Base-by-base conservation (phyloP, 2,329 filamentous ascomycete species). In the Aspergillus glaucus region DNA sequence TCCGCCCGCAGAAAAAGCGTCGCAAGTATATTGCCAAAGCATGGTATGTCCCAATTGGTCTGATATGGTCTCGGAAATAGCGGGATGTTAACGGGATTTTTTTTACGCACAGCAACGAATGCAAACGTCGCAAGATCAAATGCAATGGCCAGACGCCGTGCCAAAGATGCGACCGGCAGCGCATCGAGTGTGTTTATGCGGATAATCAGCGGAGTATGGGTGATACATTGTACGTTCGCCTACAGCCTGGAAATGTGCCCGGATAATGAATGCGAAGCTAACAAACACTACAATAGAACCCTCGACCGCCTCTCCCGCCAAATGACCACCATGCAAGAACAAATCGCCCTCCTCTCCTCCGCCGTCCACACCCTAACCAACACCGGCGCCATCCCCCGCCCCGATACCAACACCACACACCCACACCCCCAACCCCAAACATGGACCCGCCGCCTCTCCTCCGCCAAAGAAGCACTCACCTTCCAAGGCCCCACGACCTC, bases 401-500 rank as follows among this genome's bases (percentile, higher is more conserved):
- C 28, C 10, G 30, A 12, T 8, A 15, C 15, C 15, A 24, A 17
- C 10, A 21, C 14, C 32, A 2, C 28, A 45, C 17, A n/a, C 10
- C 12, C 44, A 14, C 50, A 48, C 26, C 3, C 22, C 46, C n/a
- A 50, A 4, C 24, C 46, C 15, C 37, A 40, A 40, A 21, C 37
- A 17, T 40, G 37, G 37, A 28, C 49, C 6, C 55, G 53, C 14
- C 55, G 56, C 0, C 44, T 53, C 0, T 63, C 55, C 45, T 58
- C 56, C n/a, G 57, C 21, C 61, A 79, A 72, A 54, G 79, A 78
- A 47, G 26, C 10, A 30, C 78, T 80, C 0, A 77, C 79, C n/a
- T 95, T 93, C 62, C 84, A 87, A 49, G 90, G 90, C 0, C 88
- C 89, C 0, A 95, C 89, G 0, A 94, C 88, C 62, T 85, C 83